These are phyloP conservation scores for Protea cynaroides DNA, from an alignment of 164 flowering plant species.

Conservation along the genomic window DNA sequence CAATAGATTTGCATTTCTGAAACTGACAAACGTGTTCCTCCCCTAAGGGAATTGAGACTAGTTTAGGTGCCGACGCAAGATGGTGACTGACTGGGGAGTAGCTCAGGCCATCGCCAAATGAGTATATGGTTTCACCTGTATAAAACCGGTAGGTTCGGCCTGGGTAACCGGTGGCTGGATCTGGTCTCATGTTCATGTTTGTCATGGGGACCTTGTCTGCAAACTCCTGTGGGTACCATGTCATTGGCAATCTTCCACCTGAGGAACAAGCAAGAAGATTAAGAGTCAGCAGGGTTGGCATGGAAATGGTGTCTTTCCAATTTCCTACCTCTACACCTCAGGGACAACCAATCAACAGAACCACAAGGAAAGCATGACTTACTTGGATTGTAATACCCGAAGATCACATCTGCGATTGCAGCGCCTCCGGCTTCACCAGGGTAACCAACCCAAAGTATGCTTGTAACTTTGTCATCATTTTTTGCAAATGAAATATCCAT, in stretches of 20 bases:
- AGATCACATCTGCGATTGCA: slow-evolving; percentile 81
- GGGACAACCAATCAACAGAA: neutral
- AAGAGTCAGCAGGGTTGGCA: neutral
- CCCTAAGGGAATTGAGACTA: slow-evolving; percentile 53
- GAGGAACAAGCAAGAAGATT: slow-evolving; percentile 4
- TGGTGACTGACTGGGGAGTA: slow-evolving; percentile 53
- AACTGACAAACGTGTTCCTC: slow-evolving; percentile 55
- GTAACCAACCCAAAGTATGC: slow-evolving; percentile 96
- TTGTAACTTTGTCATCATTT: slow-evolving; percentile 41
- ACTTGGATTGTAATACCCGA: slow-evolving; percentile 78
- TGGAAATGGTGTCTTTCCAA: no score
- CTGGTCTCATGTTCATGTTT: slow-evolving; percentile 95
- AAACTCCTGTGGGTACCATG: slow-evolving; percentile 93
- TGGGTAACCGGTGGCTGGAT: slow-evolving; percentile 74
- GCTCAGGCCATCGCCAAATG: slow-evolving; percentile 89
- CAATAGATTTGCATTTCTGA: slow-evolving; percentile 55
- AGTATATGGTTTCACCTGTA: slow-evolving; percentile 62
- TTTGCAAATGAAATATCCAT: slow-evolving; percentile 74
- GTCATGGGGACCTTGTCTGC: slow-evolving; percentile 87
- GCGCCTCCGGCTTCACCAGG: slow-evolving; percentile 98
- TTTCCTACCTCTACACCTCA: neutral
- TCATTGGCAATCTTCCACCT: slow-evolving; percentile 97
- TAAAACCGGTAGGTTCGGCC: slow-evolving; percentile 91
- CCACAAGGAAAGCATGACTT: slow-evolving; percentile 13
- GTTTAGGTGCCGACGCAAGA: slow-evolving; percentile 56